phyloP scores from a whole-genome alignment of 2,329 filamentous ascomycete genomes.

The Monosporascus sp. region DNA sequence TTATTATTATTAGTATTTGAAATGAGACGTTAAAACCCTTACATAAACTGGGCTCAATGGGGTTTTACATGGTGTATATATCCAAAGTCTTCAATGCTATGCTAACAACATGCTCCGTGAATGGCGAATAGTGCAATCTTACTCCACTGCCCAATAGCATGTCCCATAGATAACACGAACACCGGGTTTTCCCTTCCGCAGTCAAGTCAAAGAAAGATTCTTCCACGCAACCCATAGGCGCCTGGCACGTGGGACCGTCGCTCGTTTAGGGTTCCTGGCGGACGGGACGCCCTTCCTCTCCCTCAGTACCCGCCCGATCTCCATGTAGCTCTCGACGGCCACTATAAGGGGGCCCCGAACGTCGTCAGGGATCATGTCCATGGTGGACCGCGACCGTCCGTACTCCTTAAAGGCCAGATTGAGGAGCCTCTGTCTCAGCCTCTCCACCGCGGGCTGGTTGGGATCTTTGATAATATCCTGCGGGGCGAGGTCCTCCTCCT shows the following conservation, averaged over 20 bases:
- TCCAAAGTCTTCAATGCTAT: no score
- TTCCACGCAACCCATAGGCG: constrained; percentile 28
- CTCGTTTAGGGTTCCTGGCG: constrained; percentile 17
- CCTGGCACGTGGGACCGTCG: constrained; percentile 23
- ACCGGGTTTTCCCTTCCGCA: no score
- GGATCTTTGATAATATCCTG: constrained; percentile 49
- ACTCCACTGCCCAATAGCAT: no score
- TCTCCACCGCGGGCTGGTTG: constrained; percentile 38
- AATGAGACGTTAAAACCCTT: no score
- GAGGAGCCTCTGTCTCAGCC: constrained; percentile 48
- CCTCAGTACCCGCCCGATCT: constrained; percentile 61
- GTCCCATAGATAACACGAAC: no score
- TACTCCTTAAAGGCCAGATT: constrained; percentile 58
- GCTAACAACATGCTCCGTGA: no score
- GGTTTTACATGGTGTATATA: no score
- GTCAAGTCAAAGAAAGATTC: constrained; percentile 13
- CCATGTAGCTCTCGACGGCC: constrained; percentile 71
- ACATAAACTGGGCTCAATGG: no score
- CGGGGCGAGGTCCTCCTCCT: constrained; percentile 48
- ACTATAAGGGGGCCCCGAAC: constrained; percentile 60
- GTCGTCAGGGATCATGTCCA: constrained; percentile 55
- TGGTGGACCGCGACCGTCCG: constrained; percentile 44
- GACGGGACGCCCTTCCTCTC: constrained; percentile 22
- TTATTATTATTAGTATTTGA: no score
- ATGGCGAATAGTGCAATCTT: no score